Conservation (phyloP, 495 filamentous ascomycete genomes). For the Beverwykella pulmonaria region DNA sequence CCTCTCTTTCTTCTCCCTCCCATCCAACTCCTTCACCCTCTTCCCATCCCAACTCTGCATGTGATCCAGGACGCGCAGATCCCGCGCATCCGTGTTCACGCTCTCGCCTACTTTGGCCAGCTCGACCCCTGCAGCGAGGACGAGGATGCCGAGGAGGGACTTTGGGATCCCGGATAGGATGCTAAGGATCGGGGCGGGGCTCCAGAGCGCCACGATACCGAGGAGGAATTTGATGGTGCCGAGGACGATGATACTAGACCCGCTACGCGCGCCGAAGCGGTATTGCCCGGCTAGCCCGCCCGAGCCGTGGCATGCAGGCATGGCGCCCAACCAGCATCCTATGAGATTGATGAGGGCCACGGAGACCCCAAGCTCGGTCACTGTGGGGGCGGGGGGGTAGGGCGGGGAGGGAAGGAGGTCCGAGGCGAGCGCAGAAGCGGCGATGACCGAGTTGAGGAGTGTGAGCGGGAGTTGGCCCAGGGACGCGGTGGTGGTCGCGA, state of each 20-base stretch:
- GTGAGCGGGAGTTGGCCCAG: conserved; percentile 88
- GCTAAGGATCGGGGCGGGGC: conserved; percentile 54
- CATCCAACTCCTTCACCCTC: conserved; percentile 49
- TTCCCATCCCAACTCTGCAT: conserved; percentile 39
- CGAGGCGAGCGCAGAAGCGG: conserved; percentile 71
- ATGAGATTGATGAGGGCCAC: conserved; percentile 81
- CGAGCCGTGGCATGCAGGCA: conserved; percentile 94
- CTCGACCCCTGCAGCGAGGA: conserved; percentile 85
- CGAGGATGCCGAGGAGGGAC: conserved; percentile 79
- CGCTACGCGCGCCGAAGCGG: conserved; percentile 86
- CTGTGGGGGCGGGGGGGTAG: conserved; percentile 57
- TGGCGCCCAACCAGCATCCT: conserved; percentile 87
- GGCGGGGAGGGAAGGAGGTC: conserved; percentile 71
- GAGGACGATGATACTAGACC: conserved; percentile 77
- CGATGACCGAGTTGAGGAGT: conserved; percentile 86
- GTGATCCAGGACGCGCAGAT: conserved; percentile 54
- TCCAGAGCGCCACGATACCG: conserved; percentile 62
- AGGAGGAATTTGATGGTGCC: conserved; percentile 75
- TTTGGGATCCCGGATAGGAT: conserved; percentile 71
- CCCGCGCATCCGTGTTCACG: conserved; percentile 71
- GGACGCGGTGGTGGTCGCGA: conserved; percentile 32
- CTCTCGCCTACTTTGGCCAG: conserved; percentile 80
- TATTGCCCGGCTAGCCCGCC: conserved; percentile 88
- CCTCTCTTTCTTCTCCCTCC: conserved; percentile 65
- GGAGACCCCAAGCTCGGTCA: conserved; percentile 75